Evolutionary conservation across 129 eudicot genomes (phyloP), one percentile per base, ranked within the genome.

Genomic region (Oenanthe sinensis): DNA sequence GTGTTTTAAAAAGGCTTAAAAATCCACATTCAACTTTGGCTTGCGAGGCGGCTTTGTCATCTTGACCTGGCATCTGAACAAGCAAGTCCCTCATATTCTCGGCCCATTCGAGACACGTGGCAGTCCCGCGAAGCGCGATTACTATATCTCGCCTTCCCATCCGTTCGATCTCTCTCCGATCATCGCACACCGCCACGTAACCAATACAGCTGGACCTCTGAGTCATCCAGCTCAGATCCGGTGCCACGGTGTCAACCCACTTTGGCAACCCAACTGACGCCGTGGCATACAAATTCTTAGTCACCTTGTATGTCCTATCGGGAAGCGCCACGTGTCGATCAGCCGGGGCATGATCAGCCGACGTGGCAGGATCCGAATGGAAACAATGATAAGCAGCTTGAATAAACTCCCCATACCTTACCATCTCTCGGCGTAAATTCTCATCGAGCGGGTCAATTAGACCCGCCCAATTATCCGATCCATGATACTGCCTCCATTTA

Each of bases 181-280:
- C 97, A 17, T 95, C 93, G 85, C 98, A 95, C 0, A 95, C 98
- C 4, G 98, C 98, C 70, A 95, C 98, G 45, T 88, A 95, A 45
- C 98, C 98, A 2, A 91, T 81, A 90, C 97, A 87, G 58, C 98
- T 91, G 0, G 97, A 85, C 54, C 97, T 75, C 22, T 95, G 97
- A 79, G 96, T 95, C 98, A 95, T 95, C 98, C 98, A 95, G 17
- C 91, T 89, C 39, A 94, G 93, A 74, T 93, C 94, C 0, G 97
- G 97, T 5, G 98, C 97, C 46, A 91, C 87, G 28, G 86, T 88
- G 77, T 95, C 98, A 46, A 91, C 97, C 98, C 98, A 95, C 58
- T 86, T 88, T 0, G 98, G 98, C 82, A 95, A 50, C 37, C 98
- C 93, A 10, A 95, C 78, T 0, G 96, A 88, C 6, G 98, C 82